phyloP scores from a whole-genome alignment of 208 protist genomes.

The Leishmania arabica region DNA sequence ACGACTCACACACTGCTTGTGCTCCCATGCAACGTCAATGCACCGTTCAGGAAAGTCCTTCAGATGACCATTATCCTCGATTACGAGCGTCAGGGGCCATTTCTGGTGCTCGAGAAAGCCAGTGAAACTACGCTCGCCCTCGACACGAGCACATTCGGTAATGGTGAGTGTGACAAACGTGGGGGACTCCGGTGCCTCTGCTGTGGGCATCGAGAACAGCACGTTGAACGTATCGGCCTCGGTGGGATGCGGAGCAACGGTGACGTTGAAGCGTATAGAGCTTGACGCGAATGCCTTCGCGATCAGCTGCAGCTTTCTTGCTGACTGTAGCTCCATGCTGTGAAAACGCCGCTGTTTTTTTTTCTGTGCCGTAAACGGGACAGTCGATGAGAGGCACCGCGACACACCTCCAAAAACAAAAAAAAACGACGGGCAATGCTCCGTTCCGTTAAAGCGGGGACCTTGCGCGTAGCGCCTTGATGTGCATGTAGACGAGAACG shows the following conservation, averaged over 20 bases:
- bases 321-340: conserved; percentile 12
- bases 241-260: conserved; percentile 49
- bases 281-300: conserved; percentile 42
- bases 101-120: conserved; percentile 37
- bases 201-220: conserved; percentile 63
- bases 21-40: conserved; percentile 49
- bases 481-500: neutral
- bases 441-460: neutral
- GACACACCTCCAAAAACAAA: no score
- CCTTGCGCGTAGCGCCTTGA: neutral
- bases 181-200: conserved; percentile 49
- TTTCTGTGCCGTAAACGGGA: neutral
- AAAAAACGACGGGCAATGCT: neutral
- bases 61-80: conserved; percentile 19
- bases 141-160: conserved; percentile 2
- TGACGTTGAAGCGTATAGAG: conserved; percentile 55
- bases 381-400: neutral
- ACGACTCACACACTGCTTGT: conserved; percentile 35
- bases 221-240: conserved; percentile 38
- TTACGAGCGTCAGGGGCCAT: conserved; percentile 38
- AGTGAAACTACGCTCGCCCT: conserved; percentile 12
- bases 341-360: neutral
- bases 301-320: conserved; percentile 29
- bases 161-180: conserved; percentile 52
- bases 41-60: conserved; percentile 33